phyloP scores from a whole-genome alignment of 1,139 yeast genomes.

The Taphrina pruni region DNA sequence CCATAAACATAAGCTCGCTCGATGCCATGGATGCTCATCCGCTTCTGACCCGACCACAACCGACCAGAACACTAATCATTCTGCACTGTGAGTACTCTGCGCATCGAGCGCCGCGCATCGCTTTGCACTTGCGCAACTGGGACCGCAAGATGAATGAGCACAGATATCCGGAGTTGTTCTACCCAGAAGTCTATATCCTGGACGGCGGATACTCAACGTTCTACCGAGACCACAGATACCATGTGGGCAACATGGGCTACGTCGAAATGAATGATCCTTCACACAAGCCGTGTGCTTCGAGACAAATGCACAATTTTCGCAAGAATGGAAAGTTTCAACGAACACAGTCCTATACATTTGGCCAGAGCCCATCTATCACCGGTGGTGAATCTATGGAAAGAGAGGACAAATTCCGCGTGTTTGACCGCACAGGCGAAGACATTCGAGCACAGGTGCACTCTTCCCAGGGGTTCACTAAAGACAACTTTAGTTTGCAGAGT shows the following conservation, averaged over 20 bases:
- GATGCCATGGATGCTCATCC: slow-evolving; percentile 63
- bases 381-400: slow-evolving; percentile 34
- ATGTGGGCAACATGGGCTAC: slow-evolving; percentile 49
- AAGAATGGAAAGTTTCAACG: slow-evolving; percentile 51
- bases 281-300: slow-evolving; percentile 70
- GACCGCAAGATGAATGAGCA: slow-evolving; percentile 78
- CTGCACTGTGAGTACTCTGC: slow-evolving; percentile 96
- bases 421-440: not conserved
- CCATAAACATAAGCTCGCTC: slow-evolving; percentile 76
- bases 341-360: slow-evolving; percentile 39
- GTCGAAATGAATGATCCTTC: slow-evolving; percentile 84
- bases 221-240: slow-evolving; percentile 59
- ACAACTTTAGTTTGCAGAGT: not conserved
- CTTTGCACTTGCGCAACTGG: slow-evolving; percentile 78
- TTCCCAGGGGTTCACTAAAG: not conserved
- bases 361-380: slow-evolving; percentile 18
- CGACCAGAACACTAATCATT: slow-evolving; percentile 61
- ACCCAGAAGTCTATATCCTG: slow-evolving; percentile 85
- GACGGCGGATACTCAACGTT: slow-evolving; percentile 91
- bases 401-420: slow-evolving; percentile 27
- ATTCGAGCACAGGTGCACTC: slow-evolving; percentile 9
- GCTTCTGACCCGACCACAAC: slow-evolving; percentile 48
- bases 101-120: slow-evolving; percentile 89
- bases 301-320: slow-evolving; percentile 72
- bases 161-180: slow-evolving; percentile 76